Evolutionary conservation across 1,139 yeast species (phyloP).

Genomic region (Lodderomyces margitis): DNA sequence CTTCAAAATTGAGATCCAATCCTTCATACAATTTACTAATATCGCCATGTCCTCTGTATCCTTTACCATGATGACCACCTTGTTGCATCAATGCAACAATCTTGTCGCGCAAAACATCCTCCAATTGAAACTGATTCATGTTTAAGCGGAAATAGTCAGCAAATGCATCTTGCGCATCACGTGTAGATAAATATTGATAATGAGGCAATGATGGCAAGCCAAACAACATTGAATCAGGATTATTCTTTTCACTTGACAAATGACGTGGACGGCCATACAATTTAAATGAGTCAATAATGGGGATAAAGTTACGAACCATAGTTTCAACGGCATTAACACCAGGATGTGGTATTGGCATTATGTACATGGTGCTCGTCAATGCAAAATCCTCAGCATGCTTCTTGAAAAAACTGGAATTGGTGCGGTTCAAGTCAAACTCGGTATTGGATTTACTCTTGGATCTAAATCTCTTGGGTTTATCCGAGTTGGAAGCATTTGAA

Average conservation of each 20-base stretch:
- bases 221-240: slow-evolving; percentile 47
- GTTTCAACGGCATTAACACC: slow-evolving; percentile 57
- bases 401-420: slow-evolving; percentile 20
- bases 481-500: slow-evolving; percentile 11
- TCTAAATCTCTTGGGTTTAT: slow-evolving; percentile 3
- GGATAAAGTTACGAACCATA: slow-evolving; percentile 53
- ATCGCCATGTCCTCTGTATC: slow-evolving; percentile 34
- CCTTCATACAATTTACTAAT: slow-evolving; percentile 30
- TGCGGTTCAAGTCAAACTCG: slow-evolving; percentile 14
- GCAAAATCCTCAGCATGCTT: slow-evolving; percentile 32
- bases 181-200: slow-evolving; percentile 46
- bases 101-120: slow-evolving; percentile 8
- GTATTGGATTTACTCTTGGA: slow-evolving; percentile 7
- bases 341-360: slow-evolving; percentile 56
- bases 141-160: slow-evolving; percentile 20
- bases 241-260: slow-evolving; percentile 45
- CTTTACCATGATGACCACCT: slow-evolving; percentile 5
- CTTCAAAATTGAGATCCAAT: slow-evolving; percentile 24
- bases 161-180: slow-evolving; percentile 37
- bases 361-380: slow-evolving; percentile 38
- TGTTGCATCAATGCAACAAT: slow-evolving; percentile 15
- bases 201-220: slow-evolving; percentile 59
- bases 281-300: slow-evolving; percentile 52
- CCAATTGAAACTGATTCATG: slow-evolving; percentile 27
- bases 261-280: slow-evolving; percentile 56